These are phyloP conservation scores for Wickerhamomyces xylosicus DNA, from an alignment of 805 yeast genomes.

Conservation along the genomic window DNA sequence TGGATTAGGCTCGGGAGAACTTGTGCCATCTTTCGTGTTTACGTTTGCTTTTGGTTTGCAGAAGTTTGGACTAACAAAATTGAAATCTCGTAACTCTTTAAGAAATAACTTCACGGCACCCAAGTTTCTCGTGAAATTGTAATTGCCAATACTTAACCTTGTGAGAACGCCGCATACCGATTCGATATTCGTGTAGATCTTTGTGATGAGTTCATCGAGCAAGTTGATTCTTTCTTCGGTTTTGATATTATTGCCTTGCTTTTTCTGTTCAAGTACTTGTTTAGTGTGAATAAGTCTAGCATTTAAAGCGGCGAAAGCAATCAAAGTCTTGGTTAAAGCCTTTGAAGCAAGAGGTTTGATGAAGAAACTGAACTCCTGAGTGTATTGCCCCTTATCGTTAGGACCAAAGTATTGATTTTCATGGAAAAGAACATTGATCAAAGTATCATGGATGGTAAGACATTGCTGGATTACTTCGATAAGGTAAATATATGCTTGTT, in stretches of 20 bases:
- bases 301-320: conserved; percentile 5
- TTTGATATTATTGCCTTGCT: neutral
- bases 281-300: conserved; percentile 14
- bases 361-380: conserved; percentile 22
- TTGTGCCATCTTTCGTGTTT: too few relatives aligned
- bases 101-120: neutral
- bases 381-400: conserved; percentile 11
- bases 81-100: neutral
- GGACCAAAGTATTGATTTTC: conserved; percentile 29
- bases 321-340: conserved; percentile 7
- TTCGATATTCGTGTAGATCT: neutral
- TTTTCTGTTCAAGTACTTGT: neutral
- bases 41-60: too few relatives aligned
- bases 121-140: neutral
- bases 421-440: conserved; percentile 22
- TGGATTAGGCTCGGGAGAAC: neutral
- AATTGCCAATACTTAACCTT: neutral
- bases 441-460: conserved; percentile 25
- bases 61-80: neutral
- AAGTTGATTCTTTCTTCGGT: neutral
- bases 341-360: conserved; percentile 27
- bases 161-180: neutral
- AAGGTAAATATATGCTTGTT: conserved; percentile 25
- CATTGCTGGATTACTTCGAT: conserved; percentile 20
- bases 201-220: neutral